Base-by-base conservation (phyloP, 2,329 filamentous ascomycete species). In the Paecilomyces sp. region DNA sequence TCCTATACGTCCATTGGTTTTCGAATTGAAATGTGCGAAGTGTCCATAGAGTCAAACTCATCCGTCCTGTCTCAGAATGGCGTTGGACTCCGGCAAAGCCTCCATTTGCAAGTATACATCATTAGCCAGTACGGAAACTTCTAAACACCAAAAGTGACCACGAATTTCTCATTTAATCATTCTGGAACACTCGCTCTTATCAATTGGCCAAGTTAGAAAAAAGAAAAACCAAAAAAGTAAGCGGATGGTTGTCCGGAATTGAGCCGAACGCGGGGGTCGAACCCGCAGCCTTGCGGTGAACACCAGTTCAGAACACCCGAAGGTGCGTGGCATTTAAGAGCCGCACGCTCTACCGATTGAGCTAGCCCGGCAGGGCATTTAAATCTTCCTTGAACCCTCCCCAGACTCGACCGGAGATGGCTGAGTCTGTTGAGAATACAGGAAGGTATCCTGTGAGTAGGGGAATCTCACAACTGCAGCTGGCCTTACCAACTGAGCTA, bases 271-370 rank as follows among this genome's bases (percentile, higher is more conserved):
- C 76, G 78, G 79, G 79, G 78, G 77, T 80, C 79, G 79, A 82
- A 83, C 81, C 78, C 78, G 76, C 79, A 81, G 77, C 79, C 79
- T 81, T 80, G 77, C 82, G 80, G 81, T 53, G 22, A 53, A 13
- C 51, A 53, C 51, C 8, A 47, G 41, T n/a, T 9, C 41, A n/a
- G 12, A 15, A 7, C 1, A 28, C 25, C 25, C 25, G 25, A 28
- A 6, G 25, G n/a, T 47, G n/a, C 41, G n/a, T 47, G 41, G 41
- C n/a, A 47, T 47, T 28, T 79, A 80, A 80, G 85, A 87, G 85
- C 87, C 85, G 86, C 81, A 87, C 84, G 85, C 84, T 88, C 85
- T 88, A 87, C 83, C 82, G 82, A 85, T 85, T 85, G 83, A 85
- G 83, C 83, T 85, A 86, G 79, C 81, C 51, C 51, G 51, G 51